Base-by-base conservation (phyloP, 2,329 filamentous ascomycete species). In the Pestalotiopsis sp. region DNA sequence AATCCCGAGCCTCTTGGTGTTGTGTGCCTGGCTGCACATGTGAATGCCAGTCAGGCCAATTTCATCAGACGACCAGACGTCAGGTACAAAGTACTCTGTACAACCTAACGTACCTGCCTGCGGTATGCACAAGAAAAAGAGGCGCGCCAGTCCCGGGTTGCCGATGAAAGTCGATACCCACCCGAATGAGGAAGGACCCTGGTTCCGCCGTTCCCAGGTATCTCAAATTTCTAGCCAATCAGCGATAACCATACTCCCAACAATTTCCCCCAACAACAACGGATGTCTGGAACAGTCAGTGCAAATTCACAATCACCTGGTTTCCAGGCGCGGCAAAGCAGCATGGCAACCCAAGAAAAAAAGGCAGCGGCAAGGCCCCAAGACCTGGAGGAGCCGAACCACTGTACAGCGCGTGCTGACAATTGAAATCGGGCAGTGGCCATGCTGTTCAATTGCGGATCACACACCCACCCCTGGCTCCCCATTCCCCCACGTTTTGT, bases 191-290 rank as follows among this genome's bases (percentile, higher is more conserved):
- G 64, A 60, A 66, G 64, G 64, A 66, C 64, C 64, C 64, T 49
- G 27, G 52, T 36, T 58, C 45, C 45, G 31, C 41, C 9, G 13
- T 36, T 23, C 25, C 23, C 11, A 25, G 27, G 62, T 17, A 27
- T 59, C 57, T 27, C 11, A 23, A 36, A 36, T 39, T 39, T 17
- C 23, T 27, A 31, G 23, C 63, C 63, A 66, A 66, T 66, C 63
- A 66, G 23, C 41, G 41, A 31, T 14, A 66, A 66, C 63, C 17
- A 12, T 9, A 36, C 52, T 66, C 64, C 64, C 64, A 66, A 66
- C 64, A 66, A 66, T 49, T 59, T 60, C 36, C 64, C 64, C 64
- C 64, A 66, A 66, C 64, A 66, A 66, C 63, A 57, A 66, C 63
- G n/a, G 45, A 27, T 23, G 25, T 39, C 61, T 64, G 38, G 61